Evolutionary conservation across 2,329 filamentous ascomycete species (phyloP).

Genomic region (Apiospora malaysiana): DNA sequence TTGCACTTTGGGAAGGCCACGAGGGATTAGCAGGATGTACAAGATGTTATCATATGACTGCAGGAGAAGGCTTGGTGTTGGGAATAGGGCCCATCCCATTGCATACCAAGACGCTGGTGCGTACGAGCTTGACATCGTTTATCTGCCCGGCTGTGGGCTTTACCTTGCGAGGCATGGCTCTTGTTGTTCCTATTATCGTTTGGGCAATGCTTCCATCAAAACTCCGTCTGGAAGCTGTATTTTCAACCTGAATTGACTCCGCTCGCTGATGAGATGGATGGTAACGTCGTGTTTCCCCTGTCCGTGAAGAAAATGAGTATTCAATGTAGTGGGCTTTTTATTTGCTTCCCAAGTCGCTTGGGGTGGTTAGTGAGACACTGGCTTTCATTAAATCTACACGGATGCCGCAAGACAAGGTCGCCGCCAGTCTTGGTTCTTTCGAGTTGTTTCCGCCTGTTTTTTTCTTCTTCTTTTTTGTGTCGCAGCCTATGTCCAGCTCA

Average conservation of each 20-base stretch:
- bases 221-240: background rate
- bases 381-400: too few species aligned
- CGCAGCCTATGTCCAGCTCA: background rate
- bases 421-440: background rate
- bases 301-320: background rate
- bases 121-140: constrained; percentile 10
- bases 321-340: background rate
- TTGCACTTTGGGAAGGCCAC: background rate
- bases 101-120: constrained; percentile 16
- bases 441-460: background rate
- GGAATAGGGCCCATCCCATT: background rate
- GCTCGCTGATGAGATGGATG: background rate
- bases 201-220: background rate
- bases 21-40: background rate
- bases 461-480: background rate
- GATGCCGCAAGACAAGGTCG: too few species aligned
- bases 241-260: background rate
- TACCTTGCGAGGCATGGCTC: background rate
- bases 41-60: background rate
- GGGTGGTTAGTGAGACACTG: too few species aligned
- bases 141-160: background rate
- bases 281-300: background rate
- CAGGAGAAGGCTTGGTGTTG: too few species aligned
- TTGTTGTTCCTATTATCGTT: background rate
- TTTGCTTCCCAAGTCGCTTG: background rate